phyloP scores from a whole-genome alignment of 441 rosid genomes.

The Erodium texanum region DNA sequence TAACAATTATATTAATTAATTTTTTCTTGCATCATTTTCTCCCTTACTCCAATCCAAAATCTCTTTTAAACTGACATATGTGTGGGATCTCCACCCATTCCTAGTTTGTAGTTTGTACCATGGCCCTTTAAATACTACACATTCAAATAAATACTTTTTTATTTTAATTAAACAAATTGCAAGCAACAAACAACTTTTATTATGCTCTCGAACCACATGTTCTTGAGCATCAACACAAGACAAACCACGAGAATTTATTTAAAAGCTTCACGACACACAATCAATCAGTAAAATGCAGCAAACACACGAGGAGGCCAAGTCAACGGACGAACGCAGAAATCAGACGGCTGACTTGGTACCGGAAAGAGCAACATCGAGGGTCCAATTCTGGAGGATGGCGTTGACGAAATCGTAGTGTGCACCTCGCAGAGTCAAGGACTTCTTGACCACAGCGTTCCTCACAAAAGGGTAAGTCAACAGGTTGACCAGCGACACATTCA shows the following conservation, averaged over 20 bases:
- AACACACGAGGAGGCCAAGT: background rate
- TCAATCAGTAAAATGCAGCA: background rate
- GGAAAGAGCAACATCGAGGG: slow-evolving; percentile 33
- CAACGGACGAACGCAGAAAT: too few species aligned
- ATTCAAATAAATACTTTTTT: too few species aligned
- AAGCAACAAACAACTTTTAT: background rate
- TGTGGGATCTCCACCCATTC: too few species aligned
- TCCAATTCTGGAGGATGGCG: slow-evolving; percentile 72
- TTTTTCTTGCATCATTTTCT: too few species aligned
- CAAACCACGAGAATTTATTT: background rate
- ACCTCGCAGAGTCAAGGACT: slow-evolving; percentile 50
- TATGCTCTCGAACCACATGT: too few species aligned
- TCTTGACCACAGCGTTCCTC: slow-evolving; percentile 53
- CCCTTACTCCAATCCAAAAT: too few species aligned
- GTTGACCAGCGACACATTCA: slow-evolving; percentile 85
- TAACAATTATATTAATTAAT: too few species aligned
- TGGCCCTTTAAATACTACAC: too few species aligned
- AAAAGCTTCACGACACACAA: background rate
- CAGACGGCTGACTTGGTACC: background rate
- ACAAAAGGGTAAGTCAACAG: slow-evolving; percentile 86
- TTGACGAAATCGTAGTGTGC: slow-evolving; percentile 77
- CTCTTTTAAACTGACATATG: too few species aligned
- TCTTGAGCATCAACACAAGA: background rate
- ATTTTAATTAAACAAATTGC: background rate
- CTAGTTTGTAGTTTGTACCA: too few species aligned